phyloP scores from a whole-genome alignment of 306 rosid species.

The Luffa aegyptiaca region DNA sequence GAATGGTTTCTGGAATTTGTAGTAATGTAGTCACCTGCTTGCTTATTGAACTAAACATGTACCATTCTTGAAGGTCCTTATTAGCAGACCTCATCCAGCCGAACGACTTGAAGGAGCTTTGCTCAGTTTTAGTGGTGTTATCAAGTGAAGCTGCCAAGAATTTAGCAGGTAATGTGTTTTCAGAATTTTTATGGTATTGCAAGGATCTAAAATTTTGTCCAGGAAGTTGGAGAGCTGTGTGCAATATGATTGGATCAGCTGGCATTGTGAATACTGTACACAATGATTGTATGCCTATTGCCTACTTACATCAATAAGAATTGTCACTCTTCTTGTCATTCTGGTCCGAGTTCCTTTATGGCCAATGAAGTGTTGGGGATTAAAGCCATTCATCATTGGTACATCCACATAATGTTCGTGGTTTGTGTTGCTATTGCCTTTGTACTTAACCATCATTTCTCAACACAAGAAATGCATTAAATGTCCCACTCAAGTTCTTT shows the following conservation, averaged over 20 bases:
- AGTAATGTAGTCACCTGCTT: constrained; percentile 1
- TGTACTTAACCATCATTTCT: not conserved
- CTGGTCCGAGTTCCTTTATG: not conserved
- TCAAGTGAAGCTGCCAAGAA: constrained; percentile 77
- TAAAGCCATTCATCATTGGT: not conserved
- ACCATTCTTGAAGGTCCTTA: constrained; percentile 56
- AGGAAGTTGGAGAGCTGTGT: not conserved
- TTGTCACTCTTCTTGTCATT: not conserved
- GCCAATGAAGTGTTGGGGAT: not conserved
- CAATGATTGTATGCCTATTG: not conserved
- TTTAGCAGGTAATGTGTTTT: constrained; percentile 39
- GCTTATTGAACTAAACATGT: constrained; percentile 10
- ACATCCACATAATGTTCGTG: not conserved
- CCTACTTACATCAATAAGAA: not conserved
- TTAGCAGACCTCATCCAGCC: constrained; percentile 91
- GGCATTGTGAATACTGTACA: not conserved
- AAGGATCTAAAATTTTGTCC: not conserved
- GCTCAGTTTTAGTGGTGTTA: constrained; percentile 70
- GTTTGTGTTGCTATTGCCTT: not conserved
- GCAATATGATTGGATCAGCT: not conserved
- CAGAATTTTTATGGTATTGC: not conserved
- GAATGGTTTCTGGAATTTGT: constrained; percentile 8
- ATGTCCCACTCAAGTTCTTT: not conserved
- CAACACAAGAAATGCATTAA: not conserved
- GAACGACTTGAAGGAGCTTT: constrained; percentile 79